Evolutionary conservation across 129 eudicot species (phyloP).

Genomic region (Helichrysum umbraculigerum): DNA sequence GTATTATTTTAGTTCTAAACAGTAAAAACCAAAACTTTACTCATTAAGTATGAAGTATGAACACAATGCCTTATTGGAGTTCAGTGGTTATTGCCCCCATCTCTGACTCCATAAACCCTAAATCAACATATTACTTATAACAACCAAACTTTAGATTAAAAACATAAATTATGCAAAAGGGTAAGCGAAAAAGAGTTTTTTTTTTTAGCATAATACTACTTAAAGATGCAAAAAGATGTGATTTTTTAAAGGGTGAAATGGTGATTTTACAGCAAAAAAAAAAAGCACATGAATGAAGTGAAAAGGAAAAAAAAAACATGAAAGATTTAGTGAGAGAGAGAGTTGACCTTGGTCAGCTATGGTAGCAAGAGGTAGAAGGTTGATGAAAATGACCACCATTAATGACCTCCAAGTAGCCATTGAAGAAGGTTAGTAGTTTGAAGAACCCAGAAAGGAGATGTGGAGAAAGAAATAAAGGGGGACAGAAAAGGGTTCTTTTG

Average conservation of each 20-base stretch:
- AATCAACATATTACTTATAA: neutral
- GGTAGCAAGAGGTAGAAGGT: conserved; percentile 38
- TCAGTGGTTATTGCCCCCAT: neutral
- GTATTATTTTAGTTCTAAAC: neutral
- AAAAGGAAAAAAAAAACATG: conserved; percentile 4
- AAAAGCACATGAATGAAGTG: neutral
- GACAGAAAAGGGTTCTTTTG: conserved; percentile 32
- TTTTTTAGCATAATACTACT: neutral
- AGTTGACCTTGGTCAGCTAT: conserved; percentile 52
- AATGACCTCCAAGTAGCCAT: conserved; percentile 28
- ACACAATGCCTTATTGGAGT: conserved; percentile 17
- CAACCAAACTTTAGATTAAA: conserved; percentile 10
- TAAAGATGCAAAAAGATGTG: neutral
- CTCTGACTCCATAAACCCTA: conserved; percentile 20
- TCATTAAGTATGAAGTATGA: conserved; percentile 23
- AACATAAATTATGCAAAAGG: conserved; percentile 10
- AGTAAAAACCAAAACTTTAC: conserved; percentile 22
- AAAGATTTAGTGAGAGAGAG: conserved; percentile 3
- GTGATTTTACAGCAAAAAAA: neutral
- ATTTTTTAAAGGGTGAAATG: neutral
- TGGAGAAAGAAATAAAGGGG: conserved; percentile 6
- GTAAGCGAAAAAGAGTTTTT: neutral
- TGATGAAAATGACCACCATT: conserved; percentile 36
- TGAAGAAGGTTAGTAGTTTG: conserved; percentile 19
- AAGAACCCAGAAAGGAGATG: conserved; percentile 25